Percentiles rank a stretch among this genome's conserved stretches.
phyloP scores from a whole-genome alignment of 768 basidiomycete species.

The Pisolithus sp. region DNA sequence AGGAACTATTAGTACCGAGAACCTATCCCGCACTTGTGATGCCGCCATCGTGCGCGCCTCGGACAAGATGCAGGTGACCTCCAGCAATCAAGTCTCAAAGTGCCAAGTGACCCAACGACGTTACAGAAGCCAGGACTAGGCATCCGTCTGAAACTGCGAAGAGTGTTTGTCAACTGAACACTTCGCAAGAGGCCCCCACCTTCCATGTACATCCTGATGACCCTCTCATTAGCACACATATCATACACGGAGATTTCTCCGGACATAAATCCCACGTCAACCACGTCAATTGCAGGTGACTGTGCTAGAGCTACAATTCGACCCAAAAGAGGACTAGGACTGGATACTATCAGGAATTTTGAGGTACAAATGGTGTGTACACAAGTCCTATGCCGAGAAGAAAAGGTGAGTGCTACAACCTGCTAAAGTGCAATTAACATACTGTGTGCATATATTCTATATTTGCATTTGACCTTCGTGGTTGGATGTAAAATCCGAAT shows the following conservation, averaged over 20 bases:
- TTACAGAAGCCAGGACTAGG: constrained; percentile 81
- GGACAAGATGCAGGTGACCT: constrained; percentile 72
- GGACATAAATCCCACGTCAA: constrained; percentile 86
- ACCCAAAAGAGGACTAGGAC: constrained; percentile 22
- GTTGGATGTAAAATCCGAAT: constrained; percentile 84
- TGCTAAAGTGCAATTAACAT: constrained; percentile 20
- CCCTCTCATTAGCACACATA: constrained; percentile 79
- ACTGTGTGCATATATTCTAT: constrained; percentile 92
- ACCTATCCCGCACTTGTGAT: constrained; percentile 87
- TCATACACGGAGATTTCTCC: constrained; percentile 89
- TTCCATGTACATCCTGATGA: constrained; percentile 89
- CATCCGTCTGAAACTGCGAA: constrained; percentile 58
- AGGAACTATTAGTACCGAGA: constrained; percentile 80
- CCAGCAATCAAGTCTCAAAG: constrained; percentile 88
- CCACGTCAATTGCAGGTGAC: constrained; percentile 92
- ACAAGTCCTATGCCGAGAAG: constrained; percentile 47
- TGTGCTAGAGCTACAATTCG: constrained; percentile 79
- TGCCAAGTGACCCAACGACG: constrained; percentile 82
- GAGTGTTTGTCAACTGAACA: constrained; percentile 40
- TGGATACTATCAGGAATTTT: constrained; percentile 39
- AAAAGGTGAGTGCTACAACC: background rate
- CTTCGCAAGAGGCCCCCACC: constrained; percentile 80
- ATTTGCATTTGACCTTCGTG: constrained; percentile 77
- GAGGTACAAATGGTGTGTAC: constrained; percentile 71
- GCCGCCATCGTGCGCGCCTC: constrained; percentile 84